Conservation (phyloP, 208 protist species). For the Acanthamoeba quina region DNA sequence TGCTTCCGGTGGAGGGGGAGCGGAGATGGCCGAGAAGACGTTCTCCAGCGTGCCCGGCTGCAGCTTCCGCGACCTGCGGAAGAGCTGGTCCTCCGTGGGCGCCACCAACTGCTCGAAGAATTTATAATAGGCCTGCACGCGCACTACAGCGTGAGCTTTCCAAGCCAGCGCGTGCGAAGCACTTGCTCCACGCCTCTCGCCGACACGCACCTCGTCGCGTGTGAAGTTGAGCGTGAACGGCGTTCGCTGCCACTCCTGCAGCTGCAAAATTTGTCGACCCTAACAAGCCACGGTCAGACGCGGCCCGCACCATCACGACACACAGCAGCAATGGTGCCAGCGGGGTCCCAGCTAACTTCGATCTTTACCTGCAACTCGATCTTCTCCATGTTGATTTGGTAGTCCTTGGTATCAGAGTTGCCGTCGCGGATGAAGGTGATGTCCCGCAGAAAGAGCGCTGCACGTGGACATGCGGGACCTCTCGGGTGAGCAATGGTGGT, state of each 20-base stretch:
- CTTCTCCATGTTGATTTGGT: slow-evolving; percentile 43
- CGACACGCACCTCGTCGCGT: not conserved
- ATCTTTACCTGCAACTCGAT: not conserved
- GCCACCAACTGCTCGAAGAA: not conserved
- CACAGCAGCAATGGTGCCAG: no score
- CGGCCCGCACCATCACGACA: no score
- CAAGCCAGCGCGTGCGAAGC: no score
- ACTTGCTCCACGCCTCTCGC: not conserved
- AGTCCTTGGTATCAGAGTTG: slow-evolving; percentile 31
- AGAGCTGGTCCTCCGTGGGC: not conserved
- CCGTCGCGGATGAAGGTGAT: slow-evolving; percentile 43
- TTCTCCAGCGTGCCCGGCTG: not conserved
- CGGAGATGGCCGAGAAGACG: not conserved
- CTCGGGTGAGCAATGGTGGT: not conserved
- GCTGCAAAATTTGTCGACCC: not conserved
- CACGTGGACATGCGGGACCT: not conserved
- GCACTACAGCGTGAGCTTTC: no score
- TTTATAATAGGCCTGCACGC: not conserved
- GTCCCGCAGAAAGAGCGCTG: slow-evolving; percentile 32
- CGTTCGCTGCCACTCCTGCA: not conserved
- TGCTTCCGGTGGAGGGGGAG: not conserved
- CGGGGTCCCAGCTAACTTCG: no score
- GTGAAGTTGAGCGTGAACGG: not conserved
- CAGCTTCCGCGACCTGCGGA: not conserved
- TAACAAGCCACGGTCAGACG: not conserved